Evolutionary conservation across 345 rosid genomes (phyloP).

Genomic region (Acer yangbiense): DNA sequence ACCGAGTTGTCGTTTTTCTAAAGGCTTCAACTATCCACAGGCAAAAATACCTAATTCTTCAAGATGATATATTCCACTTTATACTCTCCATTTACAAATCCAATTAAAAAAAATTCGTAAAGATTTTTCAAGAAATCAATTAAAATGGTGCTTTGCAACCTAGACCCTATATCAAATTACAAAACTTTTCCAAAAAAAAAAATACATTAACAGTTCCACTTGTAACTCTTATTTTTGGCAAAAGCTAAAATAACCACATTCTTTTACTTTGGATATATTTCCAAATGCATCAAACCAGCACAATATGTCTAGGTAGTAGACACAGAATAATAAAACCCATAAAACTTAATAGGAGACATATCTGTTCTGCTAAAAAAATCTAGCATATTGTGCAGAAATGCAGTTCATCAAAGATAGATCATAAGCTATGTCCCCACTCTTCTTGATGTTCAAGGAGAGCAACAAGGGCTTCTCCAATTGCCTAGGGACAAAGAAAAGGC

Average conservation of each 20-base stretch:
- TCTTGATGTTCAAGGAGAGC: not conserved
- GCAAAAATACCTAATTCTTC: not conserved
- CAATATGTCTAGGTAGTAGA: not conserved
- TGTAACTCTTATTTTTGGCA: not conserved
- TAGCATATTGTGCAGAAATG: not conserved
- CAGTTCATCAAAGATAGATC: not conserved
- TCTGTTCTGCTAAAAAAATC: not conserved
- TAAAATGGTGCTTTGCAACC: not conserved
- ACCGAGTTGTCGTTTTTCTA: not conserved
- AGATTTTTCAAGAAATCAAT: not conserved
- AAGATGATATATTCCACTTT: not conserved
- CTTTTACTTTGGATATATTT: not conserved
- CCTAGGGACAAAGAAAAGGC: not conserved
- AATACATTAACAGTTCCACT: not conserved
- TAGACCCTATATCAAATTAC: not conserved
- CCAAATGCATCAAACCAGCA: not conserved
- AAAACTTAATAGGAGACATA: not conserved
- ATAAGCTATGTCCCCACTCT: not conserved
- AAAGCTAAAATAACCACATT: not conserved
- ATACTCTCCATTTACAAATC: not conserved
- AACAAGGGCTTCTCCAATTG: not conserved
- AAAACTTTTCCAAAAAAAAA: not conserved
- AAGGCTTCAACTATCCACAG: not conserved
- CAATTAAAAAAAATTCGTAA: not conserved
- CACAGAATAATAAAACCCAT: not conserved